Percentiles rank a stretch among this genome's conserved stretches.
These are phyloP conservation scores for Candida sithepensis DNA, from an alignment of 805 yeast species.

Conservation along the genomic window DNA sequence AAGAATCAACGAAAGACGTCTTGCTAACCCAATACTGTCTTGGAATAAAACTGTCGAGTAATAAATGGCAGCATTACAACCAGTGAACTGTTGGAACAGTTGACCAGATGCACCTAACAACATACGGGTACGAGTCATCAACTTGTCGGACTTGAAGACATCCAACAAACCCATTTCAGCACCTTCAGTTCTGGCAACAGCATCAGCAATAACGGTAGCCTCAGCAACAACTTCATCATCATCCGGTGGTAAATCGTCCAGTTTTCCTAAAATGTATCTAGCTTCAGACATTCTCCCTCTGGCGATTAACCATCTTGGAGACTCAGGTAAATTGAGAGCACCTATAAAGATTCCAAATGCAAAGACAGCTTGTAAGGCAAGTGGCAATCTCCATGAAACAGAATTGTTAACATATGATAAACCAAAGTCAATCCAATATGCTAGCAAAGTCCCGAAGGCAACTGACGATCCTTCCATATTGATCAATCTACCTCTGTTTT, in stretches of 20 bases:
- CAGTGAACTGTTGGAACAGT: slow-evolving; percentile 66
- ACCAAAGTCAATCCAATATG: slow-evolving; percentile 71
- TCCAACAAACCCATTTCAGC: neutral
- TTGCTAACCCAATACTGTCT: slow-evolving; percentile 43
- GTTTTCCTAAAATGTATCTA: slow-evolving; percentile 38
- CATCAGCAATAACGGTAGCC: slow-evolving; percentile 30
- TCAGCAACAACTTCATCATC: slow-evolving; percentile 33
- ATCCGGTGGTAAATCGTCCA: slow-evolving; percentile 34
- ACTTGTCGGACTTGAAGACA: neutral
- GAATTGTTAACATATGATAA: slow-evolving; percentile 47
- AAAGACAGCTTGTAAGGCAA: slow-evolving; percentile 64
- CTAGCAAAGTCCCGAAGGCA: slow-evolving; percentile 66
- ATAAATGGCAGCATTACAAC: slow-evolving; percentile 66
- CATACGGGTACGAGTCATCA: slow-evolving; percentile 24
- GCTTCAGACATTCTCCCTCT: slow-evolving; percentile 53
- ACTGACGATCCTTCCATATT: slow-evolving; percentile 66
- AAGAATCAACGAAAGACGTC: slow-evolving; percentile 50
- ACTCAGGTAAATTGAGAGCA: slow-evolving; percentile 49
- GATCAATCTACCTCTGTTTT: slow-evolving; percentile 61
- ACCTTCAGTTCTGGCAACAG: slow-evolving; percentile 4
- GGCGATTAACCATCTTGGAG: slow-evolving; percentile 68
- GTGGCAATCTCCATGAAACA: slow-evolving; percentile 72
- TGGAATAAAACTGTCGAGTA: slow-evolving; percentile 54
- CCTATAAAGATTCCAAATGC: slow-evolving; percentile 38
- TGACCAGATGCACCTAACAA: slow-evolving; percentile 59